These are phyloP conservation scores for Phytophthora sp. DNA, from an alignment of 352 stramenopile species.

Conservation along the genomic window DNA sequence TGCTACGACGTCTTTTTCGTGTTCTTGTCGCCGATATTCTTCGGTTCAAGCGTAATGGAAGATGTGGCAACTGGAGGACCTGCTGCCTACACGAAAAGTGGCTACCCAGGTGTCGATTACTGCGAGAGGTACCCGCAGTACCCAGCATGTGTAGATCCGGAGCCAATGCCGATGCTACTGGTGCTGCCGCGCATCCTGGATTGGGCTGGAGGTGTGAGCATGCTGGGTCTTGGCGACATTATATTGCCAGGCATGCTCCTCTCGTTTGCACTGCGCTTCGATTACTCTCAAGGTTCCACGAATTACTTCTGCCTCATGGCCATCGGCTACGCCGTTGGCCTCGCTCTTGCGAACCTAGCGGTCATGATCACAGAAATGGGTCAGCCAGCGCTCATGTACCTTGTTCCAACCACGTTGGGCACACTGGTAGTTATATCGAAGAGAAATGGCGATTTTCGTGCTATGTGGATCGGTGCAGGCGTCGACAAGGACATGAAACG, in stretches of 20 bases:
- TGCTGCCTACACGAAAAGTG: slow-evolving; percentile 67
- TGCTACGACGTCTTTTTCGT: slow-evolving; percentile 98
- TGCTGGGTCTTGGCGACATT: slow-evolving; percentile 97
- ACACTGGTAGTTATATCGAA: slow-evolving; percentile 69
- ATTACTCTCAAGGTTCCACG: slow-evolving; percentile 63
- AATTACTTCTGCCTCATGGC: slow-evolving; percentile 91
- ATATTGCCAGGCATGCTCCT: slow-evolving; percentile 95
- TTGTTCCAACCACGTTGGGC: slow-evolving; percentile 93
- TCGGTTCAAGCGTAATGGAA: slow-evolving; percentile 92
- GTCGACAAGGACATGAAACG: slow-evolving; percentile 23
- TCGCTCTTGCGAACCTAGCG: slow-evolving; percentile 93
- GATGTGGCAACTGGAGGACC: slow-evolving; percentile 92
- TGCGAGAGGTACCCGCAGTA: slow-evolving; percentile 74
- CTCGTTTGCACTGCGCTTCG: slow-evolving; percentile 92
- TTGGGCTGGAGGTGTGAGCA: slow-evolving; percentile 91
- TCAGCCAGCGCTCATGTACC: slow-evolving; percentile 96
- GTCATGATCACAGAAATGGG: slow-evolving; percentile 94
- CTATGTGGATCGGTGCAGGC: slow-evolving; percentile 56
- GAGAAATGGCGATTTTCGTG: slow-evolving; percentile 76
- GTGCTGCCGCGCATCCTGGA: slow-evolving; percentile 92
- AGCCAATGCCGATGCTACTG: slow-evolving; percentile 95
- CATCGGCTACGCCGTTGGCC: slow-evolving; percentile 92
- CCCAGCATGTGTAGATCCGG: slow-evolving; percentile 73
- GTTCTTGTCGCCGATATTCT: slow-evolving; percentile 92
- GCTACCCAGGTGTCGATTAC: slow-evolving; percentile 76